Conservation (phyloP, 75 land plant species). For the Pinus tabuliformis region DNA sequence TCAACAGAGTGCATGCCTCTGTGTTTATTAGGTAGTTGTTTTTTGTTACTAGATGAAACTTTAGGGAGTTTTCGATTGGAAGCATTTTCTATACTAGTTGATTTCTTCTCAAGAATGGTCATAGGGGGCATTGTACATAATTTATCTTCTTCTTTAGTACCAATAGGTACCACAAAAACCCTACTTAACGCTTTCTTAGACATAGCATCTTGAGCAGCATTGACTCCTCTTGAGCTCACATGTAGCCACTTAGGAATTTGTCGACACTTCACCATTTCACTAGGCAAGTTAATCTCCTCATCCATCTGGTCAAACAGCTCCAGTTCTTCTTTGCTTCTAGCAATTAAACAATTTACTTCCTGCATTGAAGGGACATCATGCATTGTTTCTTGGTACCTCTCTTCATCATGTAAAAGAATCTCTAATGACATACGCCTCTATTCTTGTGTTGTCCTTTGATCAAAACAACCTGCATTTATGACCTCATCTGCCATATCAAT, state of each 20-base stretch:
- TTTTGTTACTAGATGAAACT: constrained; percentile 28
- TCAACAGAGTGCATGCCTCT: background rate
- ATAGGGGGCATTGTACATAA: constrained; percentile 26
- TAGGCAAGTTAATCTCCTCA: constrained; percentile 90
- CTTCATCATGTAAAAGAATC: constrained; percentile 11
- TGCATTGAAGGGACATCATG: no score
- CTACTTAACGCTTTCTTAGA: constrained; percentile 82
- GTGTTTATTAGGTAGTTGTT: constrained; percentile 24
- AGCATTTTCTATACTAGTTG: constrained; percentile 4
- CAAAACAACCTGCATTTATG: no score
- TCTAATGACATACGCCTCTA: constrained; percentile 82
- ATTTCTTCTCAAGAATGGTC: constrained; percentile 33
- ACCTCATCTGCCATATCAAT: no score
- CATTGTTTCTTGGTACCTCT: no score
- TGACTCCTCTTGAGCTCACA: constrained; percentile 79
- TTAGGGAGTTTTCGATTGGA: constrained; percentile 35
- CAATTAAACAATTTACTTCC: constrained; percentile 75
- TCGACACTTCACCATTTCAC: constrained; percentile 70
- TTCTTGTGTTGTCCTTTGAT: no score
- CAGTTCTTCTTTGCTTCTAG: constrained; percentile 91
- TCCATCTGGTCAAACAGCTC: constrained; percentile 36
- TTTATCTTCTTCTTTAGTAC: background rate
- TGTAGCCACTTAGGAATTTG: constrained; percentile 96
- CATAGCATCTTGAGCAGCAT: constrained; percentile 64
- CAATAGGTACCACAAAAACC: constrained; percentile 43